phyloP scores from a whole-genome alignment of 208 protist genomes.

The Acanthamoeba healyi region DNA sequence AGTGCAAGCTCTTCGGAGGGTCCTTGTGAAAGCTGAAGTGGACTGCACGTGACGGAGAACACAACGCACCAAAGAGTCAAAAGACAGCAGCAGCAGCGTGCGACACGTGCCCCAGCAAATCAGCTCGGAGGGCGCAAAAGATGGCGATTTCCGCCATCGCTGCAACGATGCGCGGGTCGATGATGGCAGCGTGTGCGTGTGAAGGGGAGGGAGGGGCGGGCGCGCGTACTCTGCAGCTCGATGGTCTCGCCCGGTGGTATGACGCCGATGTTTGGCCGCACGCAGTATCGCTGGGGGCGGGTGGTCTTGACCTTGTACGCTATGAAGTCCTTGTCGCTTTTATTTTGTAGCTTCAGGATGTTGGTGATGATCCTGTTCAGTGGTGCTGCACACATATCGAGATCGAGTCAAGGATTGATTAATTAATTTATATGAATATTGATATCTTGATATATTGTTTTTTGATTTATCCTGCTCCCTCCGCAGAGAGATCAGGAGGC shows the following conservation, averaged over 20 bases:
- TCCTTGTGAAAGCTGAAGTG: slow-evolving; percentile 77
- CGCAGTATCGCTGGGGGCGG: slow-evolving; percentile 81
- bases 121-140: neutral
- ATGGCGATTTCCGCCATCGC: neutral
- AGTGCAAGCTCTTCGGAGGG: slow-evolving; percentile 71
- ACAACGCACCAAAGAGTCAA: too few species aligned
- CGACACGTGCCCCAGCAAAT: neutral
- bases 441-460: too few species aligned
- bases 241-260: slow-evolving; percentile 78
- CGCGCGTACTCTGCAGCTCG: slow-evolving; percentile 79
- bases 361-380: slow-evolving; percentile 76
- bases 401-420: neutral
- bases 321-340: slow-evolving; percentile 60
- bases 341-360: slow-evolving; percentile 73
- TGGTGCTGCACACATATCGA: neutral
- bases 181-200: neutral
- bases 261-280: slow-evolving; percentile 82
- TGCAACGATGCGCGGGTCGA: too few species aligned
- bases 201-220: neutral
- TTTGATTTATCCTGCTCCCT: too few species aligned
- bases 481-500: neutral
- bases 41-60: neutral
- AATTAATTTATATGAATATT: neutral
- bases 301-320: slow-evolving; percentile 85
- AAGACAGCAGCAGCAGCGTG: neutral